phyloP scores from a whole-genome alignment of 257 asterid species.

The Capsicum chinense region DNA sequence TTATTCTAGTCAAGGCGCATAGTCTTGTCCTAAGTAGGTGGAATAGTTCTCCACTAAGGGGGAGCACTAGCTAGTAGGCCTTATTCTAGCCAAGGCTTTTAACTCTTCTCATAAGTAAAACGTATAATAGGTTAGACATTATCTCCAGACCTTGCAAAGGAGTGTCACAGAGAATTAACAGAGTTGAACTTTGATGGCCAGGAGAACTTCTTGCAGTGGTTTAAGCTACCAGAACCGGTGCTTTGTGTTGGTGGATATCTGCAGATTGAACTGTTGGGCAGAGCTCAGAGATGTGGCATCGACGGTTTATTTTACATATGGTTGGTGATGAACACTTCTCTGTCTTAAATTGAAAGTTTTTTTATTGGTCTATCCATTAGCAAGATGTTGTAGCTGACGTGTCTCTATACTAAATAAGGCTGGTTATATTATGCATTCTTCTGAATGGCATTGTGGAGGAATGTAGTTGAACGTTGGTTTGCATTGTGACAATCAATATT shows the following conservation, averaged over 20 bases:
- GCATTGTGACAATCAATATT: neutral
- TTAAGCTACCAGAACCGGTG: constrained; percentile 73
- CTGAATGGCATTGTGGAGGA: neutral
- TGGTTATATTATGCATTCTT: neutral
- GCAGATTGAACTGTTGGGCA: constrained; percentile 70
- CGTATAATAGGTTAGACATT: neutral
- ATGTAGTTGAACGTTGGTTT: neutral
- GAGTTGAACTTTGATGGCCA: constrained; percentile 32
- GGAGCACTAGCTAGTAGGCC: neutral
- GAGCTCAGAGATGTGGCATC: constrained; percentile 66
- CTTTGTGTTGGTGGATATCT: constrained; percentile 75
- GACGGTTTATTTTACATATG: constrained; percentile 72
- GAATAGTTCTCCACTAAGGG: neutral
- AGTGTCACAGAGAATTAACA: neutral
- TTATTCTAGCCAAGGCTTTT: neutral
- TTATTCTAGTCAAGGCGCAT: neutral
- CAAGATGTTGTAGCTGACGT: neutral
- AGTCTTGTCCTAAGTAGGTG: neutral
- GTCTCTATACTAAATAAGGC: neutral
- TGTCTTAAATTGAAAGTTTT: neutral
- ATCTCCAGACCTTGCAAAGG: neutral
- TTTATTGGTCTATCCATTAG: neutral
- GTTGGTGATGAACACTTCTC: constrained; percentile 40
- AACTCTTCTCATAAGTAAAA: neutral
- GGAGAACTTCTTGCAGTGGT: constrained; percentile 75